Evolutionary conservation across 148 eudicot genomes (phyloP).

Genomic region (Pouteria glomerata): DNA sequence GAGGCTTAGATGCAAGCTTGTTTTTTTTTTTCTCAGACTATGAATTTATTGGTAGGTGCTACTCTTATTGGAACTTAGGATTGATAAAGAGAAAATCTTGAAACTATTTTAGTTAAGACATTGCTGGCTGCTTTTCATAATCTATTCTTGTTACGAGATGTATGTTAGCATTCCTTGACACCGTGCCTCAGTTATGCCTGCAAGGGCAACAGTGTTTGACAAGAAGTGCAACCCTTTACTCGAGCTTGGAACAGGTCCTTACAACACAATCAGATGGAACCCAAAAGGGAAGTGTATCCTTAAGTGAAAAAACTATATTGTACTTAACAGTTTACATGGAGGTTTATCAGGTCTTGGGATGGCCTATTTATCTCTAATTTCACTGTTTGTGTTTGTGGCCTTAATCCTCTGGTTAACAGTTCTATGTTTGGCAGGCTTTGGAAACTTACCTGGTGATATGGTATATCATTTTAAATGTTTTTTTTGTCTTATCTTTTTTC

Average conservation of each 20-base stretch:
- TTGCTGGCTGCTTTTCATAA: not conserved
- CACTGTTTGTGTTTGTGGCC: slow-evolving; percentile 24
- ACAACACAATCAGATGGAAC: slow-evolving; percentile 94
- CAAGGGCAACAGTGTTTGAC: slow-evolving; percentile 88
- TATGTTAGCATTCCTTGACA: slow-evolving; percentile 47
- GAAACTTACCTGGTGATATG: slow-evolving; percentile 98
- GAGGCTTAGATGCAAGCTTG: not conserved
- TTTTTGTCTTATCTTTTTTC: slow-evolving; percentile 1
- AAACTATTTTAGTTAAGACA: not conserved
- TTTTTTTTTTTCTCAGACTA: not conserved
- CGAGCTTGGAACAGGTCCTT: slow-evolving; percentile 94
- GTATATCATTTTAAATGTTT: slow-evolving; percentile 36
- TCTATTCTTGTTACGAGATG: not conserved
- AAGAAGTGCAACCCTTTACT: slow-evolving; percentile 87
- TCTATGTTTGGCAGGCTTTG: slow-evolving; percentile 96
- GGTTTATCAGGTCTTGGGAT: not conserved
- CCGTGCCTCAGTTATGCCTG: slow-evolving; percentile 87
- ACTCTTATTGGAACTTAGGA: not conserved
- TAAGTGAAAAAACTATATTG: slow-evolving; percentile 6
- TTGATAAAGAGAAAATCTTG: not conserved
- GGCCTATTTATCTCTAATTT: not conserved
- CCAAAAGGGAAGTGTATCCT: slow-evolving; percentile 99
- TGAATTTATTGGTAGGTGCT: not conserved
- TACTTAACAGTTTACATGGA: slow-evolving; percentile 3
- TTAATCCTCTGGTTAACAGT: slow-evolving; percentile 51